These are phyloP conservation scores for Neopestalotiopsis sp. DNA, from an alignment of 2,329 filamentous ascomycete species.

Conservation along the genomic window DNA sequence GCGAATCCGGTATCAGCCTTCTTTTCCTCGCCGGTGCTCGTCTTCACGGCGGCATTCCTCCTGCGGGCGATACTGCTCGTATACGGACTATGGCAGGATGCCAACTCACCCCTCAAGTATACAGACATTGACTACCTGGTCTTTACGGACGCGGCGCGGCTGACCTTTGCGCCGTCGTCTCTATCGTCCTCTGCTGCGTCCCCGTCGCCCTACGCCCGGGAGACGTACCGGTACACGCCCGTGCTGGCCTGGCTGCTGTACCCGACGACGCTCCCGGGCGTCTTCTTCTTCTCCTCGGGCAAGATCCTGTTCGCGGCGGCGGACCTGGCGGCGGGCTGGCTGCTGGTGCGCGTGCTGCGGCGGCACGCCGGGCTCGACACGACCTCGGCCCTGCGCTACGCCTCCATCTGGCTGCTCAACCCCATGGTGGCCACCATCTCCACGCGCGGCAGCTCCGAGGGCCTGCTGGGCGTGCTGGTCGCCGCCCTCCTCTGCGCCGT, in stretches of 20 bases:
- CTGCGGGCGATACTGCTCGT: conserved; percentile 77
- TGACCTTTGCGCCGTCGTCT: conserved; percentile 40
- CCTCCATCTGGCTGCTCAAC: conserved; percentile 91
- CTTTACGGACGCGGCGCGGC: conserved; percentile 93
- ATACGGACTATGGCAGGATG: conserved; percentile 93
- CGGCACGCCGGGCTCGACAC: conserved; percentile 50
- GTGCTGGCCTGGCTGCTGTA: conserved; percentile 89
- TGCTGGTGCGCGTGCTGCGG: conserved; percentile 42
- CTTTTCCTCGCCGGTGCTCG: conserved; percentile 46
- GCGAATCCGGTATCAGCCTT: conserved; percentile 34
- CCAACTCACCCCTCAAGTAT: conserved; percentile 91
- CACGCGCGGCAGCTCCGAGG: conserved; percentile 92
- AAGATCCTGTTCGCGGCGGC: conserved; percentile 85
- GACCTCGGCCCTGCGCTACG: conserved; percentile 71
- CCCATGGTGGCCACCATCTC: conserved; percentile 98
- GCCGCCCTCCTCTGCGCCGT: conserved; percentile 85
- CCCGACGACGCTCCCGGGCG: conserved; percentile 64
- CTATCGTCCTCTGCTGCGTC: conserved; percentile 41
- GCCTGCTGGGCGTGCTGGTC: conserved; percentile 83
- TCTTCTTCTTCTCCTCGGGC: conserved; percentile 77
- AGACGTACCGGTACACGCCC: conserved; percentile 97
- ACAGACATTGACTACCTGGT: conserved; percentile 99
- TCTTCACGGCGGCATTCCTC: conserved; percentile 62
- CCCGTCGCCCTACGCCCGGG: conserved; percentile 79
- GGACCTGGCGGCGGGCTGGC: conserved; percentile 83